A percentile compares a stretch with the other conserved stretches of the same genome.
Evolutionary conservation across 225 moss, liverwort and hornwort species (phyloP).

Genomic region (Neckera pumila): DNA sequence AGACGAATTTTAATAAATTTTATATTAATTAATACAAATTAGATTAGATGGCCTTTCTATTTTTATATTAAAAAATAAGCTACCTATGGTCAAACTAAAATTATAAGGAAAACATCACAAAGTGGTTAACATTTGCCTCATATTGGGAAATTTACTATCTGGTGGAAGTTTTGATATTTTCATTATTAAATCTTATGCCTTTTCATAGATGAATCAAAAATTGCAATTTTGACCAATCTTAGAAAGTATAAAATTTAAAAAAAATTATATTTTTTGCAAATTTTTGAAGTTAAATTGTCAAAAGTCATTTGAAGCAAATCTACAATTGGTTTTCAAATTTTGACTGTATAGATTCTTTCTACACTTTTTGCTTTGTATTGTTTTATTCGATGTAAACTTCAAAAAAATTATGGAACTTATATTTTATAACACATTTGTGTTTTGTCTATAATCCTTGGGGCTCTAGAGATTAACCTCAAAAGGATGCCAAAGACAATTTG

Average conservation of each 20-base stretch:
- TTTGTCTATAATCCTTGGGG: background rate
- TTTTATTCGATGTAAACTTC: background rate
- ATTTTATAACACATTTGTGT: background rate
- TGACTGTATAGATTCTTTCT: too few relatives aligned
- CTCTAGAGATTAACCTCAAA: background rate
- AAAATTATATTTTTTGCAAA: background rate
- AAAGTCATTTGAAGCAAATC: background rate
- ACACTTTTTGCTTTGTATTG: background rate
- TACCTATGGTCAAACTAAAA: background rate
- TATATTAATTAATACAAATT: too few relatives aligned
- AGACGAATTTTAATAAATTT: too few relatives aligned
- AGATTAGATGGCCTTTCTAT: background rate
- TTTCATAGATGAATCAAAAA: background rate
- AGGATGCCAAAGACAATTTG: background rate
- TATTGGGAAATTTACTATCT: background rate
- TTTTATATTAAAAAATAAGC: background rate
- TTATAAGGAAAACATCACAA: background rate
- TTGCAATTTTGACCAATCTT: background rate
- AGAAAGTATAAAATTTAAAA: background rate
- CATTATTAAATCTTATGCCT: background rate
- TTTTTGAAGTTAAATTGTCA: background rate
- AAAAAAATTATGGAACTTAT: background rate
- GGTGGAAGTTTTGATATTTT: background rate
- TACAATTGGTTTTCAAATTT: background rate
- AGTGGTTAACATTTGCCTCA: background rate